These are phyloP conservation scores for Paramecium primaurelia DNA, from an alignment of 73 alveolate species.

Conservation along the genomic window DNA sequence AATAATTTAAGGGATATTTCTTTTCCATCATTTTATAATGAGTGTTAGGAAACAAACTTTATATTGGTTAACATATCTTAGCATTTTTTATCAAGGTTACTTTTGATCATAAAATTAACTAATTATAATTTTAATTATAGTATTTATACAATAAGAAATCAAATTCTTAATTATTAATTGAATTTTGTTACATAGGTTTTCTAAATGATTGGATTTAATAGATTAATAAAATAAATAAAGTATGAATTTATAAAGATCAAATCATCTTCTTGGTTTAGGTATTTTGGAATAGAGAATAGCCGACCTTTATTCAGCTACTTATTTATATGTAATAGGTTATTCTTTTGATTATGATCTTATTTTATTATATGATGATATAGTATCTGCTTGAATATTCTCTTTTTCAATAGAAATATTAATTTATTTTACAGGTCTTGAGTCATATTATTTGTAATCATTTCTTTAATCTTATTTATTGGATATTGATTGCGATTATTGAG, in stretches of 20 bases:
- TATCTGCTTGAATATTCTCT: background rate
- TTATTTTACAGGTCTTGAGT: conserved; percentile 14
- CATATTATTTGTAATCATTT: background rate
- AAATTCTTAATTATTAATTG: background rate
- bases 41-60: background rate
- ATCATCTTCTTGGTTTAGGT: conserved; percentile 9
- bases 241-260: background rate
- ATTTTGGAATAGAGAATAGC: background rate
- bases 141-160: background rate
- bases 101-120: background rate
- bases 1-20: background rate
- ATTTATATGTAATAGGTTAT: background rate
- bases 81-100: background rate
- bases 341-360: conserved; percentile 4
- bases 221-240: background rate
- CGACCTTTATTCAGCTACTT: conserved; percentile 11
- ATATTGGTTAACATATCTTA: background rate
- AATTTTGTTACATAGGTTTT: no score
- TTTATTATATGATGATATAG: background rate
- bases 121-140: background rate
- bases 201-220: background rate
- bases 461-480: background rate
- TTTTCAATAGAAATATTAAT: conserved; percentile 27
- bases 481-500: background rate
- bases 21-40: background rate